A percentile compares a stretch with the other conserved stretches of the same genome.
phyloP scores from a whole-genome alignment of 768 basidiomycete species.

The Suillus hirtellus region DNA sequence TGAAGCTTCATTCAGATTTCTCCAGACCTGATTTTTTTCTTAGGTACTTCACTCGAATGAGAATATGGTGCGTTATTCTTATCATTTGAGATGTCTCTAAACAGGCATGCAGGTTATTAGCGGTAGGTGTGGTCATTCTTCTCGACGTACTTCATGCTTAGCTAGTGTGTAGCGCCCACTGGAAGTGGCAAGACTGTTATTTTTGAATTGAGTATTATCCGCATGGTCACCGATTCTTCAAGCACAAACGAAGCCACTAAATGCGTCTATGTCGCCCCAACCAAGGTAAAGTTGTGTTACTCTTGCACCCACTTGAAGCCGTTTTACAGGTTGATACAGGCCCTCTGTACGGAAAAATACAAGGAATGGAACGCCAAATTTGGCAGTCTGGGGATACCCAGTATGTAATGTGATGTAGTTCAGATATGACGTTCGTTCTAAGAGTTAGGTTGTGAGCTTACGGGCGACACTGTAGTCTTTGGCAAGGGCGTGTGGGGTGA shows the following conservation, averaged over 20 bases:
- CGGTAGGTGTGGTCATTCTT: constrained; percentile 41
- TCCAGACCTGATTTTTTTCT: not conserved
- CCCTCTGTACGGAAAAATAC: constrained; percentile 82
- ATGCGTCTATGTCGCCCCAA: constrained; percentile 92
- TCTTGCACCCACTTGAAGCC: not conserved
- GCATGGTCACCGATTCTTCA: constrained; percentile 53
- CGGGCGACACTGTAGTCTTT: constrained; percentile 81
- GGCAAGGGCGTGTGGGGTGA: constrained; percentile 71
- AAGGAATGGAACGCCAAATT: constrained; percentile 87
- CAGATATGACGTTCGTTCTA: not conserved
- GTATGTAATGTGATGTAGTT: constrained; percentile 39
- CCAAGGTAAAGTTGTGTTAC: constrained; percentile 56
- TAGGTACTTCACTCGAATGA: constrained; percentile 61
- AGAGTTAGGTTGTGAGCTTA: constrained; percentile 77
- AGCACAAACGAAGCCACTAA: constrained; percentile 43
- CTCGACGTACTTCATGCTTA: constrained; percentile 10
- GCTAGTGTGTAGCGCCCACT: constrained; percentile 70
- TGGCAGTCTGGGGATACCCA: constrained; percentile 70
- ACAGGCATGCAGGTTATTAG: constrained; percentile 59
- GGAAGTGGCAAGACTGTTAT: constrained; percentile 95
- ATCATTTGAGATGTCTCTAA: constrained; percentile 14
- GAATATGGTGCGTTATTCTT: constrained; percentile 56
- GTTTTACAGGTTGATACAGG: constrained; percentile 42
- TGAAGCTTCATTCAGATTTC: constrained; percentile 4
- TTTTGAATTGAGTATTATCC: constrained; percentile 89